phyloP scores from a whole-genome alignment of 2,329 filamentous ascomycete species.

The Pyricularia sp. region DNA sequence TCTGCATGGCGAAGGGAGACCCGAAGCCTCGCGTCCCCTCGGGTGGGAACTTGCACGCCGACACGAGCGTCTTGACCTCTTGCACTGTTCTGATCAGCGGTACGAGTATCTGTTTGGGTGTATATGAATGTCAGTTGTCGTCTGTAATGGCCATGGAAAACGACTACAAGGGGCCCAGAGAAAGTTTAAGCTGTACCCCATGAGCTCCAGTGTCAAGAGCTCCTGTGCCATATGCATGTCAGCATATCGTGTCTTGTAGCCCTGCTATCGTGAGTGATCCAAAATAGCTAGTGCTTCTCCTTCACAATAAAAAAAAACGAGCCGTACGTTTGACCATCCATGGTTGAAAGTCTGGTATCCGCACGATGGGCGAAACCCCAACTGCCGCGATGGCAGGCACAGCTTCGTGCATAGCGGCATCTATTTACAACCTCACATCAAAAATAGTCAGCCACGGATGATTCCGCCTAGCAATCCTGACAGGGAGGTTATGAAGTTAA shows the following conservation, averaged over 20 bases:
- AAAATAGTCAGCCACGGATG: not conserved
- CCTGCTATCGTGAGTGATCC: not conserved
- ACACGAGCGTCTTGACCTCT: conserved; percentile 35
- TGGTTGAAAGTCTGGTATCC: conserved; percentile 42
- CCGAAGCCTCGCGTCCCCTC: conserved; percentile 40
- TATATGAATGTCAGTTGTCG: not conserved
- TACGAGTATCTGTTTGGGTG: conserved; percentile 28
- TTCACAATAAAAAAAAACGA: not conserved
- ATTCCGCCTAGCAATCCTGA: not conserved
- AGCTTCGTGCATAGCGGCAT: conserved; percentile 44
- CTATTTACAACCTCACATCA: conserved; percentile 14
- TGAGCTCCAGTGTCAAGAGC: conserved; percentile 45
- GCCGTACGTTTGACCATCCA: conserved; percentile 43
- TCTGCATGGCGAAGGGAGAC: conserved; percentile 39
- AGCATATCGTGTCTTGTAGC: not conserved
- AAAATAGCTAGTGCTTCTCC: too few species aligned
- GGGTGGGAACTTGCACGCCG: conserved; percentile 42
- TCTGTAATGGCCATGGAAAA: not conserved
- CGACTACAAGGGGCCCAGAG: not conserved
- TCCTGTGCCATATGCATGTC: conserved; percentile 19
- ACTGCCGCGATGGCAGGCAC: conserved; percentile 42
- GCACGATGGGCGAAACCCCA: conserved; percentile 40
- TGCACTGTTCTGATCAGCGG: conserved; percentile 41
- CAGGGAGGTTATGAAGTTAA: too few species aligned
- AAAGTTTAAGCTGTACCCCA: conserved; percentile 25